A percentile compares a stretch with the other conserved stretches of the same genome.
phyloP scores from a whole-genome alignment of 257 asterid species.

The Eustoma russellianum region DNA sequence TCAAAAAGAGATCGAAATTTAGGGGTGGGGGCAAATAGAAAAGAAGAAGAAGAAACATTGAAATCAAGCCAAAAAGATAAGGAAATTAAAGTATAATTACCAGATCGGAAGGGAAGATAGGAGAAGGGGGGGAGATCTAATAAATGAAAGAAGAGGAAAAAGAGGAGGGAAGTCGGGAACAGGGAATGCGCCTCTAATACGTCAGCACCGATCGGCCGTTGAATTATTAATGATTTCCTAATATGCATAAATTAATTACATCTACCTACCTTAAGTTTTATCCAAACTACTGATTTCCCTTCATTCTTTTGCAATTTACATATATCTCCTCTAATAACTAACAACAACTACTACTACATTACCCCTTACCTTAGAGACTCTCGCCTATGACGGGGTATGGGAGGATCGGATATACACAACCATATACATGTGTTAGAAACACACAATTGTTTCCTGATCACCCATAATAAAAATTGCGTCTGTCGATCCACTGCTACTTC shows the following conservation, averaged over 20 bases:
- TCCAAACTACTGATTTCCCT: neutral
- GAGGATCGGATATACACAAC: no score
- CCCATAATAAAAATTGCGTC: no score
- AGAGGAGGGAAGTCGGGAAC: constrained; percentile 20
- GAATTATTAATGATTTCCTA: constrained; percentile 7
- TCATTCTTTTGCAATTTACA: neutral
- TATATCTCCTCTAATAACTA: neutral
- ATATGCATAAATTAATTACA: neutral
- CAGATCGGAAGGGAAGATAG: constrained; percentile 19
- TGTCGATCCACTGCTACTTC: no score
- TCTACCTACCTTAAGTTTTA: neutral
- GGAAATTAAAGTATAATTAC: constrained; percentile 7
- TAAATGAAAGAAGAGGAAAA: constrained; percentile 14
- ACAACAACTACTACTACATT: no score
- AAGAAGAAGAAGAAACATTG: neutral
- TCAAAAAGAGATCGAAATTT: neutral
- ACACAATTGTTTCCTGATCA: no score
- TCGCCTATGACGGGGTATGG: no score
- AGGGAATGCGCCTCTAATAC: constrained; percentile 10
- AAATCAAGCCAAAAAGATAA: no score
- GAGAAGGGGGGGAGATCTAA: constrained; percentile 16
- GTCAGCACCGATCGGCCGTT: constrained; percentile 19
- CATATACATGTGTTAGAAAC: no score
- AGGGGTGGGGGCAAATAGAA: no score
- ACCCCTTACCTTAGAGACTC: no score